Conservation (phyloP, 2,329 filamentous ascomycete species). For the Penicillium sp. region DNA sequence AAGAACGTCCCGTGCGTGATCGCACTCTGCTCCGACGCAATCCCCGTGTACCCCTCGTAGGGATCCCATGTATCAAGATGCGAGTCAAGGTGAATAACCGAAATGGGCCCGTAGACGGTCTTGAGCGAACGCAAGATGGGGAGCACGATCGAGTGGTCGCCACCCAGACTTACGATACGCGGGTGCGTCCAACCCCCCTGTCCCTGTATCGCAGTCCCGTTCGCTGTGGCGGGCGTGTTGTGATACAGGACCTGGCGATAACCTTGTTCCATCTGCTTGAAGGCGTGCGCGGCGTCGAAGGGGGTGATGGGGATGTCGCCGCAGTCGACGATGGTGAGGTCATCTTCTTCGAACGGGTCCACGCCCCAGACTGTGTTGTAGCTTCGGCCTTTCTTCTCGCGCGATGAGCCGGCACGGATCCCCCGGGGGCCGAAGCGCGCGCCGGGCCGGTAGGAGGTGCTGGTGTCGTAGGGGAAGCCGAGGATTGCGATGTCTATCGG, state of each 20-base stretch:
- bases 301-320: conserved; percentile 36
- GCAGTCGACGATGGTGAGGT: conserved; percentile 32
- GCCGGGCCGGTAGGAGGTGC: conserved; percentile 37
- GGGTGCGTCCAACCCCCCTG: conserved; percentile 14
- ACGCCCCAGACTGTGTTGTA: conserved; percentile 35
- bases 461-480: conserved; percentile 41
- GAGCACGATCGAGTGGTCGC: conserved; percentile 33
- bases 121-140: conserved; percentile 33
- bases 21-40: conserved; percentile 27
- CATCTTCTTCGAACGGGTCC: conserved; percentile 30
- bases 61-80: conserved; percentile 37
- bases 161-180: conserved; percentile 28
- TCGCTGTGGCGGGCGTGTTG: conserved; percentile 12
- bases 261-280: conserved; percentile 34
- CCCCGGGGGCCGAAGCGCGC: conserved; percentile 39
- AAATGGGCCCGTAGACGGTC: conserved; percentile 27
- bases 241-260: conserved; percentile 26
- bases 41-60: conserved; percentile 30
- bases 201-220: conserved; percentile 5
- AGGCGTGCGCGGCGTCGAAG: conserved; percentile 30
- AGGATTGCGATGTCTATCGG: conserved; percentile 38
- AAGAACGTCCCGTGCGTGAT: conserved; percentile 36
- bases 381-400: conserved; percentile 35
- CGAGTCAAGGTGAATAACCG: conserved; percentile 36
- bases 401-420: conserved; percentile 35